Evolutionary conservation across 176 grass and related monocot genomes (phyloP).

Genomic region (Bothriochloa decipiens): DNA sequence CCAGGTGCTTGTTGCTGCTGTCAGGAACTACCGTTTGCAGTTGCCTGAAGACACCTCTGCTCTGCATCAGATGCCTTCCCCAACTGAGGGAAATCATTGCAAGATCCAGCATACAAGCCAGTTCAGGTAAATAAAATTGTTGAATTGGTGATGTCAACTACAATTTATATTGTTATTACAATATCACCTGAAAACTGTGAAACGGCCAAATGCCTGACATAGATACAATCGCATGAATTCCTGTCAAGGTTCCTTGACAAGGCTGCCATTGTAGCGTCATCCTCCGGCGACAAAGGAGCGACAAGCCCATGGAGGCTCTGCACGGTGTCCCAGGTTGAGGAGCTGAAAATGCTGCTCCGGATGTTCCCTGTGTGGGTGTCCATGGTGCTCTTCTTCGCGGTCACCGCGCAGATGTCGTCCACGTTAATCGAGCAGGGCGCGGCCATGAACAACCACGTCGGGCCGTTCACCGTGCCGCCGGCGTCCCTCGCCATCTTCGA

Average conservation of each 20-base stretch:
- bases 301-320: constrained; percentile 26
- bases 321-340: constrained; percentile 57
- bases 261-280: constrained; percentile 31
- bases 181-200: no score
- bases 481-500: constrained; percentile 43
- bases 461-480: constrained; percentile 29
- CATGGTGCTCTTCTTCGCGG: constrained; percentile 38
- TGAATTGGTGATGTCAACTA: no score
- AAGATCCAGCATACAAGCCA: not conserved
- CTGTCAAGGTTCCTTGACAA: constrained; percentile 46
- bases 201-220: no score
- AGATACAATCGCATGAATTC: no score
- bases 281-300: not conserved
- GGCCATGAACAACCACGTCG: constrained; percentile 37
- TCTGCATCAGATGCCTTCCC: not conserved
- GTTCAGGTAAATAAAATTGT: no score
- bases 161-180: no score
- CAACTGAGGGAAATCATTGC: not conserved
- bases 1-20: constrained; percentile 48
- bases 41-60: constrained; percentile 3
- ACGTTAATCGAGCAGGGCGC: constrained; percentile 52
- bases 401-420: constrained; percentile 37
- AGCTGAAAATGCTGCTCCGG: constrained; percentile 49
- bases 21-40: constrained; percentile 12
- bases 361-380: constrained; percentile 54